phyloP scores from a whole-genome alignment of 176 grass and related monocot genomes.

The Oryza glaberrima region DNA sequence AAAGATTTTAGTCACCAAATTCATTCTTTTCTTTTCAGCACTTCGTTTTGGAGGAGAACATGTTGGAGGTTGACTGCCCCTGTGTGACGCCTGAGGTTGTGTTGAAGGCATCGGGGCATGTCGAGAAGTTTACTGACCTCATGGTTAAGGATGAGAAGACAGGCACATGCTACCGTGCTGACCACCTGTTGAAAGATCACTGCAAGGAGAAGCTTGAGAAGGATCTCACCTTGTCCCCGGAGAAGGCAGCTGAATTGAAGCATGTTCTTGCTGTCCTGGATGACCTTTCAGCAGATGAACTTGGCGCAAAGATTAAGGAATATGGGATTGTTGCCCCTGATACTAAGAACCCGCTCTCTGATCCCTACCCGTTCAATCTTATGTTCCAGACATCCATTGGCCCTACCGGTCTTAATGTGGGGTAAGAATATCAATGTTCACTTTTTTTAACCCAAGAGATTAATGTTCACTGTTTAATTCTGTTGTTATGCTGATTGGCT shows the following conservation, averaged over 20 bases:
- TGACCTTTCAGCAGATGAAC: constrained; percentile 67
- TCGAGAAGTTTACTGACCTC: constrained; percentile 86
- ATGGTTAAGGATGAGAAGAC: constrained; percentile 94
- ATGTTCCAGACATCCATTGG: constrained; percentile 94
- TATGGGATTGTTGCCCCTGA: constrained; percentile 77
- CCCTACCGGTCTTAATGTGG: constrained; percentile 67
- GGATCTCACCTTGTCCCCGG: constrained; percentile 60
- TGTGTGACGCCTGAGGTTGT: constrained; percentile 78
- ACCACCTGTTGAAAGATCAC: constrained; percentile 76
- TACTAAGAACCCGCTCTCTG: constrained; percentile 73
- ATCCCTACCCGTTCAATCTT: constrained; percentile 88
- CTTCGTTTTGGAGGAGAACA: constrained; percentile 85
- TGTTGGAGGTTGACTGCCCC: constrained; percentile 88
- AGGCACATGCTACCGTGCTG: constrained; percentile 80
- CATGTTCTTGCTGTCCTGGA: constrained; percentile 64
- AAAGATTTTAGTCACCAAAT: background rate
- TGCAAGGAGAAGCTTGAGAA: constrained; percentile 93
- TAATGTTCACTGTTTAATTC: background rate
- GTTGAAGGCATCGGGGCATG: constrained; percentile 82
- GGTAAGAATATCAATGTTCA: constrained; percentile 53
- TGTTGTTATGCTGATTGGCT: constrained; percentile 8
- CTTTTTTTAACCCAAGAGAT: background rate
- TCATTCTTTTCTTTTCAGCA: constrained; percentile 50
- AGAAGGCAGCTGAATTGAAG: constrained; percentile 64
- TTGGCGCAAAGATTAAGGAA: constrained; percentile 74